phyloP scores from a whole-genome alignment of 2,329 filamentous ascomycete species.

The Colletotrichum noveboracense region DNA sequence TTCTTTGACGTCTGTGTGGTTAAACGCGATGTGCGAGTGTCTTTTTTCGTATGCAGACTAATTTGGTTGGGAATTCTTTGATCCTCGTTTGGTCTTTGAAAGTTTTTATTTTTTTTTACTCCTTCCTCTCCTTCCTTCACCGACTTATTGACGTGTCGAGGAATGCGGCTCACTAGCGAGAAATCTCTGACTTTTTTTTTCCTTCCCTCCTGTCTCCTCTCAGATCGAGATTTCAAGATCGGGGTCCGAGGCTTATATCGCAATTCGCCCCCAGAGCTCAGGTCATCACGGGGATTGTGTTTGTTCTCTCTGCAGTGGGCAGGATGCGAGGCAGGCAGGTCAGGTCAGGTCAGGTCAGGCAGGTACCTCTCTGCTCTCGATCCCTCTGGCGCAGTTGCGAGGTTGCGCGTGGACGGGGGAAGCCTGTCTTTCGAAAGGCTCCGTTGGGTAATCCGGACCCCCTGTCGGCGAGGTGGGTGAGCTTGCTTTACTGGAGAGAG shows the following conservation, averaged over 20 bases:
- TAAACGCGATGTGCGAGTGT: neutral
- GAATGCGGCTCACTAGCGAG: conserved; percentile 8
- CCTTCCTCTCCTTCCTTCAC: conserved; percentile 1
- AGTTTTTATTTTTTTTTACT: neutral
- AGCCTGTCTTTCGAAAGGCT: conserved; percentile 10
- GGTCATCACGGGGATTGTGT: neutral
- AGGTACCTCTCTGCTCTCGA: neutral
- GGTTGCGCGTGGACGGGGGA: conserved; percentile 6
- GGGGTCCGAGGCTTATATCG: conserved; percentile 8
- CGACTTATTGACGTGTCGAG: conserved; percentile 17
- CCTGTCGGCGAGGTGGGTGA: neutral
- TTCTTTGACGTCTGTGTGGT: neutral
- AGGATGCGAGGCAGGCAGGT: neutral
- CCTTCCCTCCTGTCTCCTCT: neutral
- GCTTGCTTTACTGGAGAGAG: neutral
- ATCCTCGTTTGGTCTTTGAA: neutral
- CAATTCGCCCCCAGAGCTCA: neutral
- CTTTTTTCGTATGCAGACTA: conserved; percentile 3
- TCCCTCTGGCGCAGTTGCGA: neutral
- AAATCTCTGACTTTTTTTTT: neutral
- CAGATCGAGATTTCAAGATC: conserved; percentile 19
- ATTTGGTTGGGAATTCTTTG: conserved; percentile 7
- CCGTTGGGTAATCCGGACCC: conserved; percentile 9
- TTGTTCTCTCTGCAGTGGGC: neutral
- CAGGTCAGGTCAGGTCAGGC: neutral